phyloP scores from a whole-genome alignment of 345 rosid genomes.

The Passiflora organensis region DNA sequence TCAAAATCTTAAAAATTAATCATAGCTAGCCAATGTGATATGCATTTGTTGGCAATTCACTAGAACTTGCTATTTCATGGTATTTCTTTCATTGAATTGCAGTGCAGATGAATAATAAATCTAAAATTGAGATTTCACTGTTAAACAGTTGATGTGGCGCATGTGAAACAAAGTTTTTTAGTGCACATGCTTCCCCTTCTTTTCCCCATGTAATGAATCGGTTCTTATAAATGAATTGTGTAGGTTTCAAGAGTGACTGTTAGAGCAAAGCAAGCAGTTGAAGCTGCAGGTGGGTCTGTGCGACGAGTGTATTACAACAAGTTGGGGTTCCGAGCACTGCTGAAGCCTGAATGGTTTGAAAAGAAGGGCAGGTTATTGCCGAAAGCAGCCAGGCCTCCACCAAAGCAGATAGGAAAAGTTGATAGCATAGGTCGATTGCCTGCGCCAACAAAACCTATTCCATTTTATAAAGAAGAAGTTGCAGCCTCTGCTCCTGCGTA shows the following conservation, averaged over 20 bases:
- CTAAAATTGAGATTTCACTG: neutral
- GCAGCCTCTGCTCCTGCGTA: constrained; percentile 29
- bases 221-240: constrained; percentile 1
- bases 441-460: constrained; percentile 81
- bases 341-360: constrained; percentile 92
- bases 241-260: constrained; percentile 91
- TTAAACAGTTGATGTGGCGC: neutral
- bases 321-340: constrained; percentile 74
- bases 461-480: constrained; percentile 40
- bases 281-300: constrained; percentile 87
- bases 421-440: constrained; percentile 95
- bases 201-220: neutral
- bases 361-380: constrained; percentile 93
- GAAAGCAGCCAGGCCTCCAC: constrained; percentile 91
- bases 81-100: too few relatives aligned
- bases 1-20: too few relatives aligned
- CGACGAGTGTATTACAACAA: constrained; percentile 89
- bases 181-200: neutral
- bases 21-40: too few relatives aligned
- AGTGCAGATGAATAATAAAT: neutral
- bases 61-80: too few relatives aligned
- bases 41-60: too few relatives aligned
- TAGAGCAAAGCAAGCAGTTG: constrained; percentile 82
- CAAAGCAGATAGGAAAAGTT: constrained; percentile 74
- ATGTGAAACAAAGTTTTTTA: neutral